Evolutionary conservation across 345 rosid genomes (phyloP), one percentile per base, ranked within the genome.

Genomic region (Eucalyptus dawsonii): DNA sequence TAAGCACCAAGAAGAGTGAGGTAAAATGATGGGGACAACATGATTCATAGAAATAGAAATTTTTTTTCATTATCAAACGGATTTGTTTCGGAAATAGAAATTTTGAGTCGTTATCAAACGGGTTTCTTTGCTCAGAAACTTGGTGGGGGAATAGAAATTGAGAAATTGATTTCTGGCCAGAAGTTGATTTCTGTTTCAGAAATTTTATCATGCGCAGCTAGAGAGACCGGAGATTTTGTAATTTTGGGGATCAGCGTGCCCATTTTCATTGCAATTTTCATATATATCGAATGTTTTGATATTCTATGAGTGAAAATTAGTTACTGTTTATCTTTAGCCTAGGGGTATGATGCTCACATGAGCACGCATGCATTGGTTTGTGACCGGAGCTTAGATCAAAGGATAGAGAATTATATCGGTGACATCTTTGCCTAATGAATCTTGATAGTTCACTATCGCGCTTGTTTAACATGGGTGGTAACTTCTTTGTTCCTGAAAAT

Each of bases 401-500:
- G 56, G 56, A 65, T n/a, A 16, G 14, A 16, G 22, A 67, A 16
- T n/a, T 67, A 67, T 16, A 31, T 9, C 0, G 12, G 42, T 67
- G 9, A 31, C 4, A 3, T 67, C 42, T 31, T 2, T 67, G 42
- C 22, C 21, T 31, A 2, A 67, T 8, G 42, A 67, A 16, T 31
- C 6, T 67, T 15, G 37, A 15, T 14, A 15, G 42, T 31, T 31
- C 25, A 9, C 8, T 2, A 17, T 17, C 3, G 14, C 0, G 2
- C 27, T 53, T 37, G 81, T 42, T 72, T 29, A 14, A 65, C 14
- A 7, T n/a, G 37, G 56, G 10, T 53, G 0, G 1, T 53, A 17
- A 19, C 1, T 4, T 17, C 0, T 3, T 3, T 19, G 4, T 7
- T 53, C 0, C 0, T 19, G 24, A 53, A 1, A 53, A 53, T 53